Base-by-base conservation (phyloP, 2,329 filamentous ascomycete species). In the Talaromyces sp. region DNA sequence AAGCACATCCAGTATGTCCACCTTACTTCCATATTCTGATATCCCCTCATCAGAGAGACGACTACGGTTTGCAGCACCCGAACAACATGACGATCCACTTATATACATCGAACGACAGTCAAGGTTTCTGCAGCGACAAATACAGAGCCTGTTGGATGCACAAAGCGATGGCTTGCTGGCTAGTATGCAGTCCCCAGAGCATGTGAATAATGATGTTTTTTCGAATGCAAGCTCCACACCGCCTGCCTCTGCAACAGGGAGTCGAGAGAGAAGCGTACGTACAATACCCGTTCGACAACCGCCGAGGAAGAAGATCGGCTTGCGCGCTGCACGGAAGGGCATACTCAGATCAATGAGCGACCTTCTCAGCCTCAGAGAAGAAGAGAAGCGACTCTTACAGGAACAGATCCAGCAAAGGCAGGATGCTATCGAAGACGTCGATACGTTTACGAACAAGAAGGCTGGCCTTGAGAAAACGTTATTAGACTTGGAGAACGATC, bases 81-180 rank as follows among this genome's bases (percentile, higher is more conserved):
- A 71, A 59, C 65, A 71, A 62, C 72, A 77, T 48, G 70, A 77
- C 41, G 77, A 81, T 65, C 77, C 82, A 63, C 75, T 85, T 33
- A 72, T 84, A n/a, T 78, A 79, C 33, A 73, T 86, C 65, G 81
- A 83, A 68, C 78, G 84, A 65, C 81, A 83, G 70, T 81, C 85
- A 31, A 81, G 78, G 64, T 77, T 85, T 68, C 81, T 88, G 10
- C 82, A 88, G 70, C 79, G 80, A 61, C 83, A 85, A 66, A 78
- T 88, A 10, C 86, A 88, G 72, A 78, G 79, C 64, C 76, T 88
- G 11, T 82, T 88, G 24, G 86, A 88, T 73, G 84, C 84, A 10
- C 86, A 88, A 72, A 83, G 84, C 37, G 84, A 87, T 69, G 85
- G 83, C 19, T 76, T 88, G 35, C 76, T 83, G 47, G 79, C 81